Evolutionary conservation across 2,329 filamentous ascomycete species (phyloP), one percentile per base, ranked within the genome.

Genomic region (Colletotrichum phormii): DNA sequence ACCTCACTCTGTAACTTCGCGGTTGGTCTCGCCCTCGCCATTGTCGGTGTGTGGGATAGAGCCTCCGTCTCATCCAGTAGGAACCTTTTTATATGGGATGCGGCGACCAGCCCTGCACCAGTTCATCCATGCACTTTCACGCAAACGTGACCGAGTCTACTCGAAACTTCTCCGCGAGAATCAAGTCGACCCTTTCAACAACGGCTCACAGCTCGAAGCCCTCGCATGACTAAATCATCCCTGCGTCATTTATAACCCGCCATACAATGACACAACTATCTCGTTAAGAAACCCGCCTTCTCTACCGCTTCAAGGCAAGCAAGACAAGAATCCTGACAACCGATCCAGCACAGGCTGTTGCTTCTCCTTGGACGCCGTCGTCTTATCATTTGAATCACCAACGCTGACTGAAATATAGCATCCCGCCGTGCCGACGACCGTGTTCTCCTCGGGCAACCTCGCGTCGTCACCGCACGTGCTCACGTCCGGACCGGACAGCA

Each of bases 351-450:
- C 89, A 29, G 83, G 78, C 4, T 79, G 82, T 82, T 92, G 90
- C 77, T 83, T 79, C 2, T 82, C 86, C 54, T 85, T 85, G 71
- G 85, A 79, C 0, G 87, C 89, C 63, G 91, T 92, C 1, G 85
- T 85, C 86, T 93, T 93, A 71, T 90, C 87, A 2, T 79, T 68
- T 57, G 37, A 58, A 18, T 57, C 83, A 0, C 89, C 92, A 4
- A 92, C 87, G 74, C 90, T 93, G 57, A 94, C 85, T 53, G 89
- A 89, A 22, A 89, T 88, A 79, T 87, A 90, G 78, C 92, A 94
- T 0, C 88, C 89, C 2, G 83, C 81, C 2, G 83, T 75, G 22
- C 26, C 15, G 4, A 88, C 81, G 0, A 93, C 89, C 3, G 82
- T 82, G 0, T 80, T 80, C 83, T 94, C 92, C 5, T 86, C 89